Evolutionary conservation across 2,329 filamentous ascomycete species (phyloP).

Genomic region (Aspergillus arachidicola): DNA sequence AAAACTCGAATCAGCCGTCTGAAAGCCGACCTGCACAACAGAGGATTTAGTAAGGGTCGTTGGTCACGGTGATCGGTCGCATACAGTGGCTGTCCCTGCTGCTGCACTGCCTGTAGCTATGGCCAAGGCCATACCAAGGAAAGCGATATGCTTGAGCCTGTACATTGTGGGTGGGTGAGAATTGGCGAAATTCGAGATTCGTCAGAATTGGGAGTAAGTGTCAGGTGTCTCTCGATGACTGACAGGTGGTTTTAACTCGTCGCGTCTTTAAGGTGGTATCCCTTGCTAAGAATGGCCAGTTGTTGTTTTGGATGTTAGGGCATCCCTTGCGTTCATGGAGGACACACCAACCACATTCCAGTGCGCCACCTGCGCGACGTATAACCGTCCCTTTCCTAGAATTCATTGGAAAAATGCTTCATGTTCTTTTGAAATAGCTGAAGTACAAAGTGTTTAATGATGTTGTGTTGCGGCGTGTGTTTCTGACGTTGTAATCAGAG

Average conservation of each 20-base stretch:
- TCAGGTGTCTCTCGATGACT: not conserved
- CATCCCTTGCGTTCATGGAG: not conserved
- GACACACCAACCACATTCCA: not conserved
- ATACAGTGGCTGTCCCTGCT: conserved; percentile 6
- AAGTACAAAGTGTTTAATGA: not conserved
- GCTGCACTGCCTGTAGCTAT: not conserved
- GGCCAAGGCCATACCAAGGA: not conserved
- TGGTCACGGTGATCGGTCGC: not conserved
- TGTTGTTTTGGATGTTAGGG: not conserved
- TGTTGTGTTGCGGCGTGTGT: not conserved
- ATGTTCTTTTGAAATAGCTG: not conserved
- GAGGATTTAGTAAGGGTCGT: not conserved
- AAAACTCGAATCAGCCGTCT: conserved; percentile 13
- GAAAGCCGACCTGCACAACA: conserved; percentile 14
- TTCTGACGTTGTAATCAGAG: not conserved
- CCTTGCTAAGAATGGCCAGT: not conserved
- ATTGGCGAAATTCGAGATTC: too few species aligned
- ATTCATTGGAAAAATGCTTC: not conserved
- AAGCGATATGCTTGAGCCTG: not conserved
- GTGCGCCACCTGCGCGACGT: not conserved
- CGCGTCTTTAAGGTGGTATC: not conserved
- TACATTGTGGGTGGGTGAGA: not conserved
- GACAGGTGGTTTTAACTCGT: not conserved
- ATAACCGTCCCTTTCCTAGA: not conserved
- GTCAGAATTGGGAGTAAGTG: not conserved